Evolutionary conservation across 2,329 filamentous ascomycete genomes (phyloP).

Genomic region (Neoascochyta sp.): DNA sequence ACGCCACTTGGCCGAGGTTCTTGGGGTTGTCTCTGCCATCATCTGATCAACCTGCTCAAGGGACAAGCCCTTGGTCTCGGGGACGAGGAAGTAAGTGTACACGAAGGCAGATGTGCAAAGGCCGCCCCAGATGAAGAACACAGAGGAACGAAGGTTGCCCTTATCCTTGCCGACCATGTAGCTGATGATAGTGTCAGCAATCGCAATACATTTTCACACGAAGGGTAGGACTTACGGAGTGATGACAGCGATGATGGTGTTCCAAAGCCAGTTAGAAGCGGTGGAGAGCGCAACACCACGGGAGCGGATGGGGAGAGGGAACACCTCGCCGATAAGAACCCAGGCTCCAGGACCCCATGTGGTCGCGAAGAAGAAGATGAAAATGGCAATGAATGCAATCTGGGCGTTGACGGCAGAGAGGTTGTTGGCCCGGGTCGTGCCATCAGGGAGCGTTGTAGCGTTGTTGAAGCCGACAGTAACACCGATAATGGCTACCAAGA

Average conservation of each 20-base stretch:
- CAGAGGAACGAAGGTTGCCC: constrained; percentile 56
- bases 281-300: constrained; percentile 47
- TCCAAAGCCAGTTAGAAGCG: constrained; percentile 51
- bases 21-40: constrained; percentile 73
- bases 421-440: constrained; percentile 6
- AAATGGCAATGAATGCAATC: constrained; percentile 52
- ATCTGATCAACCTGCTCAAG: constrained; percentile 64
- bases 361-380: constrained; percentile 72
- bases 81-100: constrained; percentile 59
- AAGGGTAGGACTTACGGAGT: constrained; percentile 56
- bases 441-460: constrained; percentile 10
- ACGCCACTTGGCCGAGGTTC: constrained; percentile 70
- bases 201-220: not conserved
- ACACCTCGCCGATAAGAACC: constrained; percentile 45
- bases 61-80: constrained; percentile 70
- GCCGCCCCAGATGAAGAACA: constrained; percentile 51
- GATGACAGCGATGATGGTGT: constrained; percentile 40
- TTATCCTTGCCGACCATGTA: constrained; percentile 50
- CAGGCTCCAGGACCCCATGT: constrained; percentile 72
- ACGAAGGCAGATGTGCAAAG: constrained; percentile 56
- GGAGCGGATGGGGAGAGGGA: constrained; percentile 39
- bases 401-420: constrained; percentile 16
- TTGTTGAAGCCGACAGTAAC: constrained; percentile 14
- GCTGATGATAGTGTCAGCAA: not conserved
- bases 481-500: constrained; percentile 29